Conservation (phyloP, 768 basidiomycete species). For the Leccinum arenicola region DNA sequence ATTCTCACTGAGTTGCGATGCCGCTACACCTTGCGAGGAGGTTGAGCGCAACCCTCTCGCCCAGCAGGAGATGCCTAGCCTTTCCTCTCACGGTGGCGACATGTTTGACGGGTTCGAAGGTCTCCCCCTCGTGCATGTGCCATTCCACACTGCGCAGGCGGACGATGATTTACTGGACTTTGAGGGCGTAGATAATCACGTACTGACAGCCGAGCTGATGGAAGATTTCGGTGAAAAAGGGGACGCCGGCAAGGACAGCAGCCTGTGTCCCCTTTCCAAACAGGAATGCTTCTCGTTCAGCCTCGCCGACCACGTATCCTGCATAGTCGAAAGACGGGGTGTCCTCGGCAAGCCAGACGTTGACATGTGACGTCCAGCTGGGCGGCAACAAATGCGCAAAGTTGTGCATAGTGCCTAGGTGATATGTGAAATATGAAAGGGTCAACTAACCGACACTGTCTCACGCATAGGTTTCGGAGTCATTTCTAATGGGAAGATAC, state of each 20-base stretch:
- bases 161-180: neutral
- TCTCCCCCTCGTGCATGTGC: constrained; percentile 84
- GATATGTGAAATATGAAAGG: neutral
- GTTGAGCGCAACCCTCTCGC: constrained; percentile 92
- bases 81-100: constrained; percentile 91
- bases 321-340: constrained; percentile 96
- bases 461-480: neutral
- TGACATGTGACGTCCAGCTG: constrained; percentile 83
- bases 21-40: constrained; percentile 93
- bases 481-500: neutral
- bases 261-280: constrained; percentile 82
- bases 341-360: constrained; percentile 87
- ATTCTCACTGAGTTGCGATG: constrained; percentile 85
- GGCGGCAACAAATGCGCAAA: constrained; percentile 78
- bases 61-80: constrained; percentile 82
- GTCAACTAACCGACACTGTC: neutral
- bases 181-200: constrained; percentile 32
- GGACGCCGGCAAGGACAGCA: constrained; percentile 87
- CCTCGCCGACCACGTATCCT: constrained; percentile 95
- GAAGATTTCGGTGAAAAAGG: constrained; percentile 95
- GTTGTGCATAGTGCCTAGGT: neutral
- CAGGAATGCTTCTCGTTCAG: constrained; percentile 78
- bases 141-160: constrained; percentile 73
- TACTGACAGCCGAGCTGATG: constrained; percentile 85
- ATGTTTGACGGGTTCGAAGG: constrained; percentile 76